Evolutionary conservation across 75 land plant genomes (phyloP).

Genomic region (Larix kaempferi): DNA sequence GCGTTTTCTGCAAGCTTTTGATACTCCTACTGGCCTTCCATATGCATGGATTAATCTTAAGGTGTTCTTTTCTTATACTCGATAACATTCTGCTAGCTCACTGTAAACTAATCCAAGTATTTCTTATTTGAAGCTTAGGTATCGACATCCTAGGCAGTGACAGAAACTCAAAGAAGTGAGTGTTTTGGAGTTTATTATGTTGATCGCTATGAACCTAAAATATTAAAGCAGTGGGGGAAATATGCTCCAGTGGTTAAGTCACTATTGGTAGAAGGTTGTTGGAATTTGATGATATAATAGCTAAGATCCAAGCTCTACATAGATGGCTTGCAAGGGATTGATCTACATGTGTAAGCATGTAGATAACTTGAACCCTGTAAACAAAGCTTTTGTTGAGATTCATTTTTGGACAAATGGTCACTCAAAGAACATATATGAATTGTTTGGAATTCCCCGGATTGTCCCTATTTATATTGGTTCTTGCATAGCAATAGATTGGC

Average conservation of each 20-base stretch:
- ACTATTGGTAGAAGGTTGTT: neutral
- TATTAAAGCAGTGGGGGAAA: neutral
- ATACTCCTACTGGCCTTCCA: slow-evolving; percentile 85
- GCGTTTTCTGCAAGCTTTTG: slow-evolving; percentile 71
- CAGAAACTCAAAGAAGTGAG: neutral
- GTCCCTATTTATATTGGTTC: too few species aligned
- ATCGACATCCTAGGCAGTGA: neutral
- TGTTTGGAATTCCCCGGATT: too few species aligned
- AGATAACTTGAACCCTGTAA: too few species aligned
- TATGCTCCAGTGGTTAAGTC: neutral
- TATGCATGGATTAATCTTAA: slow-evolving; percentile 94
- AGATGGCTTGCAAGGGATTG: neutral
- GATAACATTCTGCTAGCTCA: neutral
- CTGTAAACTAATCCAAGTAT: neutral
- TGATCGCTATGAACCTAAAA: neutral
- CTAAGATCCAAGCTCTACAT: neutral
- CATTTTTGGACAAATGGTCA: too few species aligned
- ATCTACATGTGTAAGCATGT: neutral
- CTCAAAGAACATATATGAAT: too few species aligned
- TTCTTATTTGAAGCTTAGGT: neutral
- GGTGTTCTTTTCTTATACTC: slow-evolving; percentile 23
- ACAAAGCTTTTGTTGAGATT: too few species aligned
- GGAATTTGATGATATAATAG: neutral
- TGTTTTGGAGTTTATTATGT: too few species aligned
- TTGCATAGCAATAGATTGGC: too few species aligned